Conservation (phyloP, 352 stramenopile species). For the Pythium myriotylum region DNA sequence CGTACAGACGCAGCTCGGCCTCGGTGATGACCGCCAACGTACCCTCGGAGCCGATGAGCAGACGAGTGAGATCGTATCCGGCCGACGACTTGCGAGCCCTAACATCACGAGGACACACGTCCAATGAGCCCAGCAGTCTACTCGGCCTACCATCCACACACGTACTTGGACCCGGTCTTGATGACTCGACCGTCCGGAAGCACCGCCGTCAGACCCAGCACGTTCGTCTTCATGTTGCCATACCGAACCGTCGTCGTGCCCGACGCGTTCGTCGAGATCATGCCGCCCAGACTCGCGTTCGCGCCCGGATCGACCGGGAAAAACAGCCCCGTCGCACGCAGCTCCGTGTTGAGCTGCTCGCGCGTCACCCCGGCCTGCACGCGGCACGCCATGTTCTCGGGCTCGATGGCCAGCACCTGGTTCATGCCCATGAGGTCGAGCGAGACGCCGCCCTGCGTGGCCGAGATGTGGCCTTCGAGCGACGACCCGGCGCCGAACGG, state of each 20-base stretch:
- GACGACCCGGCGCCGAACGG: conserved; percentile 92
- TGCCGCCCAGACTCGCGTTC: conserved; percentile 96
- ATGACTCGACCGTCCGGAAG: conserved; percentile 89
- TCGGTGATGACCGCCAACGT: conserved; percentile 96
- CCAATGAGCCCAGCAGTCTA: no score
- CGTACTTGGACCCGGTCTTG: conserved; percentile 86
- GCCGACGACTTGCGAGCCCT: conserved; percentile 95
- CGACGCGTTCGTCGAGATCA: conserved; percentile 92
- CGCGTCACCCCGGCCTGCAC: conserved; percentile 95
- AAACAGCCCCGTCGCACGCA: conserved; percentile 89
- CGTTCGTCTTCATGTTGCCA: conserved; percentile 97
- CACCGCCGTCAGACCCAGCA: conserved; percentile 93
- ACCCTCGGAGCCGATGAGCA: conserved; percentile 96
- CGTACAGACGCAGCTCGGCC: conserved; percentile 93
- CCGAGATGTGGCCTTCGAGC: conserved; percentile 96
- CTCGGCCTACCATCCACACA: no score
- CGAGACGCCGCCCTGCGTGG: conserved; percentile 88
- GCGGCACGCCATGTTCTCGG: conserved; percentile 88
- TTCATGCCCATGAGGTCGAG: conserved; percentile 91
- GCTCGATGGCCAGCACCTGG: conserved; percentile 52
- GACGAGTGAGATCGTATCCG: conserved; percentile 95
- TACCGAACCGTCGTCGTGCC: conserved; percentile 91
- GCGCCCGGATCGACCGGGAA: conserved; percentile 98
- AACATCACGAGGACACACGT: no score
- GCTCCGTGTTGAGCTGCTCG: conserved; percentile 89